phyloP scores from a whole-genome alignment of 345 rosid genomes.

The Melaleuca quinquenervia region DNA sequence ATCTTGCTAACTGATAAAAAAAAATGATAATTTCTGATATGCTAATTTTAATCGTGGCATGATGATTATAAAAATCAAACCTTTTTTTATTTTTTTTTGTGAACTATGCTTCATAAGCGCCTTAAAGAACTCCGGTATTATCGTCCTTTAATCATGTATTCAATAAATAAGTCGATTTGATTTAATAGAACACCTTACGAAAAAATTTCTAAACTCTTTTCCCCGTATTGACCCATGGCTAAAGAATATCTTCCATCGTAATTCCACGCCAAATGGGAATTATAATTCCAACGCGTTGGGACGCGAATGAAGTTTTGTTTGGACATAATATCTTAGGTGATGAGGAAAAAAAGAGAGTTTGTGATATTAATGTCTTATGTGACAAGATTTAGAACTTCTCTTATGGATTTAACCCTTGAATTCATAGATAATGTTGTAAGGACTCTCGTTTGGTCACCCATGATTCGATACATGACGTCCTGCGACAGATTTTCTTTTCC shows the following conservation, averaged over 20 bases:
- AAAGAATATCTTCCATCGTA: background rate
- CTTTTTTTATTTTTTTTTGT: background rate
- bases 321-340: background rate
- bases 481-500: background rate
- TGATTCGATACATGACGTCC: background rate
- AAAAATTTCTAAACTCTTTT: background rate
- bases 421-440: background rate
- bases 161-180: background rate
- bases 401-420: background rate
- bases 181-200: background rate
- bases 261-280: rapidly evolving
- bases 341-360: background rate
- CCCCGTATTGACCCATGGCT: background rate
- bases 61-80: background rate
- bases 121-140: background rate
- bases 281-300: rapidly evolving
- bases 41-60: background rate
- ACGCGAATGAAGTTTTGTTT: rapidly evolving
- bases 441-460: background rate
- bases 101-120: background rate
- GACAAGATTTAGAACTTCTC: background rate
- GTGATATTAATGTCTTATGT: background rate
- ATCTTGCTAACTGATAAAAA: background rate
- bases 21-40: background rate
- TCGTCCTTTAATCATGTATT: background rate